Conservation (phyloP, 371 early-diverging fungal species). For the Rhizoclosmatium hyalinum region DNA sequence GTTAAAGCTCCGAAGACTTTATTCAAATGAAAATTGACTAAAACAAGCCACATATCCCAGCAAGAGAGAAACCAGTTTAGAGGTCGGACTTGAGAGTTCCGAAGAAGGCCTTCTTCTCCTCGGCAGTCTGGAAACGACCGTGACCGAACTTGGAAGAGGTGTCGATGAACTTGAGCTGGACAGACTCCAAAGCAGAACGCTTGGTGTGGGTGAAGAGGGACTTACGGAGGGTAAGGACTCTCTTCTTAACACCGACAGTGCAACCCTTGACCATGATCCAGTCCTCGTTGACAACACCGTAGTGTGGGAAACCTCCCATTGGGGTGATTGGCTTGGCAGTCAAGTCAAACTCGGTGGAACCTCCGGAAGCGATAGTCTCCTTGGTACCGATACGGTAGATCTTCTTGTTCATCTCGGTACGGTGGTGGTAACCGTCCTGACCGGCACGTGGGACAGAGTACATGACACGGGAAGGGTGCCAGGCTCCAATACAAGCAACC, state of each 20-base stretch:
- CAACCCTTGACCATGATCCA: constrained; percentile 99
- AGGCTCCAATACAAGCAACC: constrained; percentile 99
- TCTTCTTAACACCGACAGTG: constrained; percentile 97
- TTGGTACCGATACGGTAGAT: constrained; percentile 98
- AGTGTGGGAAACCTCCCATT: constrained; percentile 99
- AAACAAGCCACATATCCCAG: background rate
- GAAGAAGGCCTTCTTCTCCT: constrained; percentile 97
- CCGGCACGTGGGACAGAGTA: constrained; percentile 99
- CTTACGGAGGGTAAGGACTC: constrained; percentile 99
- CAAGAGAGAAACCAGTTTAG: constrained; percentile 2
- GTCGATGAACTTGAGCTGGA: constrained; percentile 98
- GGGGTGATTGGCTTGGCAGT: constrained; percentile 98
- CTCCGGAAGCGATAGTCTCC: constrained; percentile 78
- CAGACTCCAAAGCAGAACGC: constrained; percentile 96
- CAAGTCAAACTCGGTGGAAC: constrained; percentile 96
- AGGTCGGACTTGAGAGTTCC: constrained; percentile 66
- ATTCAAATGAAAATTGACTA: background rate
- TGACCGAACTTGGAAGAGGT: constrained; percentile 99
- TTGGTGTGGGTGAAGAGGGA: constrained; percentile 92
- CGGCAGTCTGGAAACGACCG: constrained; percentile 99
- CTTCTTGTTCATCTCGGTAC: constrained; percentile 99
- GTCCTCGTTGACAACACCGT: constrained; percentile 98
- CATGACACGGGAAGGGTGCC: constrained; percentile 99
- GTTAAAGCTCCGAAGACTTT: background rate
- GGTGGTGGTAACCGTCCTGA: constrained; percentile 99